A percentile compares a stretch with the other conserved stretches of the same genome.
phyloP scores from a whole-genome alignment of 2,329 filamentous ascomycete genomes.

The Tolypocladium nubicola region DNA sequence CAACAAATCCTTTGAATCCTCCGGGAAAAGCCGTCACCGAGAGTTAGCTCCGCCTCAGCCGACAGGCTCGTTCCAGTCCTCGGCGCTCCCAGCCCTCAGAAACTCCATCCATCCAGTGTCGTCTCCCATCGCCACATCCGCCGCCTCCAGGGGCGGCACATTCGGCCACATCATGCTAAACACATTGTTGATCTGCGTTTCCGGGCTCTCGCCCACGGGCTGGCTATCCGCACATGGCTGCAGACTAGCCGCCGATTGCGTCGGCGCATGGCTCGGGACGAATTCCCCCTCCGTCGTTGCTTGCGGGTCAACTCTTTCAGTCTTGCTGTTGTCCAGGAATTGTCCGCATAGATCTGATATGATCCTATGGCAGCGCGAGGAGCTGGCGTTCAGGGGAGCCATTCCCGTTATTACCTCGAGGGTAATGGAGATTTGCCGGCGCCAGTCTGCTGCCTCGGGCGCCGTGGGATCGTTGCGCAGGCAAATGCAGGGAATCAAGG shows the following conservation, averaged over 20 bases:
- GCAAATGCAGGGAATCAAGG: constrained; percentile 35
- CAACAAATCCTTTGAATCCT: no score
- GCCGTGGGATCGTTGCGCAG: constrained; percentile 30
- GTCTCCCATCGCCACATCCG: constrained; percentile 25
- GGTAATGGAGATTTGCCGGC: constrained; percentile 26
- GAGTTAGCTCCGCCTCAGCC: not conserved
- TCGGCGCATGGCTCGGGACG: not conserved
- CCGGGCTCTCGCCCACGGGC: constrained; percentile 25
- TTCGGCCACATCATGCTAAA: constrained; percentile 37
- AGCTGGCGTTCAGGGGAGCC: constrained; percentile 26
- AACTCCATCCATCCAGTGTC: constrained; percentile 26
- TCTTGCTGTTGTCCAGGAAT: constrained; percentile 15
- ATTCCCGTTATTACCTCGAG: constrained; percentile 26
- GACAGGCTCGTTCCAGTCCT: constrained; percentile 2
- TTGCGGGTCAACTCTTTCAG: not conserved
- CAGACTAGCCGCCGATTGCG: not conserved
- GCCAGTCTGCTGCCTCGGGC: constrained; percentile 25
- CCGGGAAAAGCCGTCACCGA: not conserved
- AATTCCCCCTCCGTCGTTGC: not conserved
- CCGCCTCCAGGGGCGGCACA: constrained; percentile 22
- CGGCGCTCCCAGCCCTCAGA: constrained; percentile 10
- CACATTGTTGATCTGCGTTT: constrained; percentile 30
- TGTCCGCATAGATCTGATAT: constrained; percentile 29
- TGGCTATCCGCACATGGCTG: constrained; percentile 4
- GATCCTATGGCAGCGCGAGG: constrained; percentile 28